Evolutionary conservation across 495 filamentous ascomycete species (phyloP).

Genomic region (Daldinia caldariorum): DNA sequence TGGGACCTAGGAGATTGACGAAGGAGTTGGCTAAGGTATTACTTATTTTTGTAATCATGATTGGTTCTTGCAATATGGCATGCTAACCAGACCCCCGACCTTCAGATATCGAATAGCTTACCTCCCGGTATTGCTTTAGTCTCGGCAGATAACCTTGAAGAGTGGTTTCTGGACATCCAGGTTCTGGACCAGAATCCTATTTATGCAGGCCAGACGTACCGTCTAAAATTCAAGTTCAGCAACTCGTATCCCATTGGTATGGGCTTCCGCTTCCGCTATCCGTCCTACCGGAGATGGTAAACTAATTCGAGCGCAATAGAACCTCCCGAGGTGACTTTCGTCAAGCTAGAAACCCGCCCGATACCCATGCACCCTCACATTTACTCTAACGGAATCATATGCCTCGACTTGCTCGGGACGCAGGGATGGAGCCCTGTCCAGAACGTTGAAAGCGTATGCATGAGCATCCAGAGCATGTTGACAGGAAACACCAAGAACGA

Average conservation of each 20-base stretch:
- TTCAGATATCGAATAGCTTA: conserved; percentile 63
- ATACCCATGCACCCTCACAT: conserved; percentile 98
- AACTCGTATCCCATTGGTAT: conserved; percentile 90
- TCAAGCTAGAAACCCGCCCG: conserved; percentile 69
- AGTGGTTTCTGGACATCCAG: conserved; percentile 93
- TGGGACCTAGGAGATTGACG: conserved; percentile 60
- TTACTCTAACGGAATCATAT: conserved; percentile 98
- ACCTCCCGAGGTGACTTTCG: conserved; percentile 92
- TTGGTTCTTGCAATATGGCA: conserved; percentile 1
- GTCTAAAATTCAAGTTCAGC: conserved; percentile 87
- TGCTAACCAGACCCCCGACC: conserved; percentile 12
- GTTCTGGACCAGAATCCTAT: conserved; percentile 93
- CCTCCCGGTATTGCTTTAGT: conserved; percentile 82
- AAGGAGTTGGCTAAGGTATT: conserved; percentile 65
- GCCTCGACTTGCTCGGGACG: conserved; percentile 86
- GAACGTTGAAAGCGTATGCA: conserved; percentile 95
- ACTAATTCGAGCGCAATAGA: conserved; percentile 61
- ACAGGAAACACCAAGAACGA: conserved; percentile 93
- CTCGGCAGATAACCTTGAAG: conserved; percentile 79
- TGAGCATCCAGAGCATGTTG: conserved; percentile 98
- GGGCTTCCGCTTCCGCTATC: not conserved
- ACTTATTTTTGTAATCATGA: not conserved
- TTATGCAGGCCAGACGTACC: conserved; percentile 81
- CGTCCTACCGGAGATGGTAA: not conserved
- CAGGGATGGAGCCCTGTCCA: conserved; percentile 96